Percentiles rank a stretch among this genome's conserved stretches.
Conservation (phyloP, 352 stramenopile genomes). For the Globisporangium yorkense region DNA sequence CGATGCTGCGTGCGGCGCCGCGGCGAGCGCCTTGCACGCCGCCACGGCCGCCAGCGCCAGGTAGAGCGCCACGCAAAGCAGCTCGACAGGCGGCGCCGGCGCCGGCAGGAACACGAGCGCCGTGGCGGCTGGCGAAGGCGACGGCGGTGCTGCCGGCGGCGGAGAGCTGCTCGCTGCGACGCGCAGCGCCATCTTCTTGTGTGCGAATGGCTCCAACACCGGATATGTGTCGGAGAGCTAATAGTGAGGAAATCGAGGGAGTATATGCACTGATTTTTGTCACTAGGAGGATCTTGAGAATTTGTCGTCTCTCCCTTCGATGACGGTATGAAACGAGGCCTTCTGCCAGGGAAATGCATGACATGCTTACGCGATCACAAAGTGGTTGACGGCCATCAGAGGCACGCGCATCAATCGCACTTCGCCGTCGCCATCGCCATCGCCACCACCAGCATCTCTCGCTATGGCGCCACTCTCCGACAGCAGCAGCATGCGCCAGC, state of each 20-base stretch:
- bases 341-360: too few species aligned
- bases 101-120: conserved; percentile 54
- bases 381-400: not conserved
- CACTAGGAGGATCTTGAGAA: too few species aligned
- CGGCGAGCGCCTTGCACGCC: conserved; percentile 35
- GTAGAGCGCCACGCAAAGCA: conserved; percentile 61
- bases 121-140: not conserved
- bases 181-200: too few species aligned
- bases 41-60: conserved; percentile 46
- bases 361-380: too few species aligned
- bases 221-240: too few species aligned
- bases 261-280: too few species aligned
- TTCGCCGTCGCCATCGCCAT: not conserved
- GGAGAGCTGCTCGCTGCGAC: too few species aligned
- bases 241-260: not conserved
- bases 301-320: not conserved
- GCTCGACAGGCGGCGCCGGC: conserved; percentile 34
- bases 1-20: conserved; percentile 18
- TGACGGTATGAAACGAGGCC: too few species aligned
- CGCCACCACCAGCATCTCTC: conserved; percentile 18
- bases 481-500: conserved; percentile 17
- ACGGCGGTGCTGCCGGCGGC: too few species aligned
- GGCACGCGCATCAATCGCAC: not conserved
- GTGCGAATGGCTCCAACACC: too few species aligned
- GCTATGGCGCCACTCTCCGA: not conserved